phyloP scores from a whole-genome alignment of 106 monocot genomes.

The Phalaenopsis aphrodite region DNA sequence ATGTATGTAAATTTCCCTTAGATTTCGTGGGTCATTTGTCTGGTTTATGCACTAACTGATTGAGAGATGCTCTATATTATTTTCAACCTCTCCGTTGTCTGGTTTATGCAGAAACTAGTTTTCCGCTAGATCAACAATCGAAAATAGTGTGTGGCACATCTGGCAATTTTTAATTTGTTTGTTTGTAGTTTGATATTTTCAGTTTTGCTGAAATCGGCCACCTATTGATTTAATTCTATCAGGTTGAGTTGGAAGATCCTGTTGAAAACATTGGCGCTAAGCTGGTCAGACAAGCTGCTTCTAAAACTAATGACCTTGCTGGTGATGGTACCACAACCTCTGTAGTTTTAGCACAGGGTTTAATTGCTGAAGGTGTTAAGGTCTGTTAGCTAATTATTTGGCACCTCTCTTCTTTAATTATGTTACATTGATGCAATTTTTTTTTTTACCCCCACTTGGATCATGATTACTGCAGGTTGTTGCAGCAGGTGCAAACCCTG shows the following conservation, averaged over 20 bases:
- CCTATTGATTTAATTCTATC: not conserved
- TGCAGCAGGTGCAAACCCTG: constrained; percentile 64
- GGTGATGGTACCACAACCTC: constrained; percentile 97
- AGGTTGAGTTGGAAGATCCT: constrained; percentile 93
- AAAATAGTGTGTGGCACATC: not conserved
- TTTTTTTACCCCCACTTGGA: not conserved
- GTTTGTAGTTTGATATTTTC: not conserved
- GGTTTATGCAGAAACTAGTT: not conserved
- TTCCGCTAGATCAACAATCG: not conserved
- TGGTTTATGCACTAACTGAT: not conserved
- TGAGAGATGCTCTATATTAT: not conserved
- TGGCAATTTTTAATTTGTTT: not conserved
- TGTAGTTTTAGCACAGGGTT: constrained; percentile 93
- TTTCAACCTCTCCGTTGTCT: not conserved
- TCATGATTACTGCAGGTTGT: constrained; percentile 14
- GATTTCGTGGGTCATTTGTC: not conserved
- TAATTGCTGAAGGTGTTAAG: constrained; percentile 94
- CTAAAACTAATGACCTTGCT: constrained; percentile 94
- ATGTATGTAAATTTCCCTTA: not conserved
- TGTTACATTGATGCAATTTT: not conserved
- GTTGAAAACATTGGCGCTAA: constrained; percentile 98
- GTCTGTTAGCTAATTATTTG: constrained; percentile 12
- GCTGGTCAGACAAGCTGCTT: constrained; percentile 93
- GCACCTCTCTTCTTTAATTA: not conserved
- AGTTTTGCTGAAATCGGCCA: not conserved